Percentiles rank a stretch among this genome's conserved stretches.
These are phyloP conservation scores for Lipomyces oligophaga DNA, from an alignment of 805 yeast genomes.

Conservation along the genomic window DNA sequence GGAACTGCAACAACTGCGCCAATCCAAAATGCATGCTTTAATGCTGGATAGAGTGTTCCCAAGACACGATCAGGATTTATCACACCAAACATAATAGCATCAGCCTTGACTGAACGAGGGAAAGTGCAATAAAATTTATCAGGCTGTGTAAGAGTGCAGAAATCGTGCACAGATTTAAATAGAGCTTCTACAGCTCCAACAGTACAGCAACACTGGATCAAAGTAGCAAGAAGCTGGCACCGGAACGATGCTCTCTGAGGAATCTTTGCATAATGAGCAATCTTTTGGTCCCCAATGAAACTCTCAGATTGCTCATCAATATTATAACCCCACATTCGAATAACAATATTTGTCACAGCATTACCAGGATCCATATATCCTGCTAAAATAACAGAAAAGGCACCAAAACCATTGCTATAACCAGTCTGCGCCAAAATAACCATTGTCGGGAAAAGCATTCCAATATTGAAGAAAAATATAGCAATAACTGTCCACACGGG, in stretches of 20 bases:
- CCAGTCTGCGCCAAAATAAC: constrained; percentile 38
- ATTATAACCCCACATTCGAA: constrained; percentile 53
- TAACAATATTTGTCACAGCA: constrained; percentile 50
- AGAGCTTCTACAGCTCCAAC: constrained; percentile 16
- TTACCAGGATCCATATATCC: constrained; percentile 44
- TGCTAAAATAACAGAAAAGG: constrained; percentile 25
- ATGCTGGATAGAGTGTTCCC: constrained; percentile 12
- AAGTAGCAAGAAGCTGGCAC: constrained; percentile 32
- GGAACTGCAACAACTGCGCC: constrained; percentile 17
- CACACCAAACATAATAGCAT: constrained; percentile 18
- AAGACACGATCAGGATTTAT: constrained; percentile 16
- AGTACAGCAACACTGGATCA: constrained; percentile 13
- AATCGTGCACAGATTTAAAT: constrained; percentile 8
- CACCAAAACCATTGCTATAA: constrained; percentile 41
- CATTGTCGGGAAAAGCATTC: constrained; percentile 36
- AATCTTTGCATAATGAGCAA: constrained; percentile 49
- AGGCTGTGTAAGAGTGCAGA: constrained; percentile 15
- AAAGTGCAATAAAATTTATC: constrained; percentile 14
- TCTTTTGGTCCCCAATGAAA: constrained; percentile 53
- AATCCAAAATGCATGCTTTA: constrained; percentile 16
- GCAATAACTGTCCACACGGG: constrained; percentile 32
- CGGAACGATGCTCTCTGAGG: constrained; percentile 45
- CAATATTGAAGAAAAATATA: constrained; percentile 34
- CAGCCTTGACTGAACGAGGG: constrained; percentile 15
- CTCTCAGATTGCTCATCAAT: constrained; percentile 63